Evolutionary conservation across 495 filamentous ascomycete species (phyloP), one percentile per base, ranked within the genome.

Genomic region (Penicillium goetzii): DNA sequence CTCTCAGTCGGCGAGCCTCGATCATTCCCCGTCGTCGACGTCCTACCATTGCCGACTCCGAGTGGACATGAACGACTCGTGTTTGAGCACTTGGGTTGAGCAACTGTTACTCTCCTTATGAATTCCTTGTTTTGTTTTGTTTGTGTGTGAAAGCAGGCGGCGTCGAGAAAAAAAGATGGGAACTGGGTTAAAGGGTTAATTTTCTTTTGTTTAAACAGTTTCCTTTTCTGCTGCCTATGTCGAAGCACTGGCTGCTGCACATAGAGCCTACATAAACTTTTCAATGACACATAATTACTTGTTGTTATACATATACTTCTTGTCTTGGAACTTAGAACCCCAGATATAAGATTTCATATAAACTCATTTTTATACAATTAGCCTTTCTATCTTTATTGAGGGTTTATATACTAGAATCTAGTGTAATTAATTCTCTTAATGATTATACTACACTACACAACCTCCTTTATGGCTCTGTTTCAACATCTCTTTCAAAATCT

Each of bases 21-120:
- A 68, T 81, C 25, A 71, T 80, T 51, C 76, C 78, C 32, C 72
- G 78, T 50, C 76, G 78, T 32, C 75, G 77, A 32, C 75, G 76
- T 10, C 75, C 75, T 17, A 77, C 75, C 15, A 70, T 73, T 47
- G 67, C 69, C 21, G 79, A 82, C 49, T 62, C 74, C 33, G 80
- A 82, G 47, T 79, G 77, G 75, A 61, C 70, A 45, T 76, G 59
- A 67, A 8, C 38, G 12, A 23, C 30, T 25, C 0, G 17, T 43
- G 28, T 47, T 5, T 6, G 50, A 28, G 30, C 7, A 51, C 9
- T 40, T 23, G 7, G 32, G 28, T 38, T 17, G 21, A 50, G 38
- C 34, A 38, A 43, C 15, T 49, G 64, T 56, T 47, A 3, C 41
- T 45, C 64, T 60, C 41, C 63, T 53, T 58, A 33, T 60, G 54